Evolutionary conservation across 495 filamentous ascomycete species (phyloP).

Genomic region (Geoglossum glabrum): DNA sequence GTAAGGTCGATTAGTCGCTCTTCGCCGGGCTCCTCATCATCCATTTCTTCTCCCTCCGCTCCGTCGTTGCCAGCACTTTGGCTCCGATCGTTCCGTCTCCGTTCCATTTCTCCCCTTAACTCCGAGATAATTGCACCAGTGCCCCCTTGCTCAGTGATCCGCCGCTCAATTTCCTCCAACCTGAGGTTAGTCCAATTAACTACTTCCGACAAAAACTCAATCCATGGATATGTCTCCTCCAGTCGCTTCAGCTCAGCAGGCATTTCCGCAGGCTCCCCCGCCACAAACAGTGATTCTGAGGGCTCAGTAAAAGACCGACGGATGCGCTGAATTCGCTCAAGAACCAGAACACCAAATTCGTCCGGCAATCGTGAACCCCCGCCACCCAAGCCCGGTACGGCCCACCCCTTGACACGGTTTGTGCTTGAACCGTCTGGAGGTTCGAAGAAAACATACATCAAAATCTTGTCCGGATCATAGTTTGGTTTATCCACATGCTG

Average conservation of each 20-base stretch:
- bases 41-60: constrained; percentile 4
- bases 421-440: no score
- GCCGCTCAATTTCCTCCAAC: constrained; percentile 11
- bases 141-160: constrained; percentile 14
- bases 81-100: not conserved
- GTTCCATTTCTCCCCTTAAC: constrained; percentile 8
- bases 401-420: constrained; percentile 9
- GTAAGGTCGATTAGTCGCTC: constrained; percentile 1
- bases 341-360: not conserved
- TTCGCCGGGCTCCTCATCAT: not conserved
- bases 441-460: constrained; percentile 13
- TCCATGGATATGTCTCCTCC: constrained; percentile 16
- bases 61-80: not conserved
- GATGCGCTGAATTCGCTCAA: constrained; percentile 14
- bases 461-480: constrained; percentile 16
- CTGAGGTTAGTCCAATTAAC: constrained; percentile 13
- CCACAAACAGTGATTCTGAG: constrained; percentile 2
- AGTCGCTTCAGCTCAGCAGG: constrained; percentile 17
- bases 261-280: constrained; percentile 7
- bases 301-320: constrained; percentile 10
- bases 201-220: constrained; percentile 9
- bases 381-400: constrained; percentile 3
- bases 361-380: constrained; percentile 3
- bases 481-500: constrained; percentile 7
- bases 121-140: constrained; percentile 8